Evolutionary conservation across 257 asterid genomes (phyloP), one percentile per base, ranked within the genome.

Genomic region (Vinca minor): DNA sequence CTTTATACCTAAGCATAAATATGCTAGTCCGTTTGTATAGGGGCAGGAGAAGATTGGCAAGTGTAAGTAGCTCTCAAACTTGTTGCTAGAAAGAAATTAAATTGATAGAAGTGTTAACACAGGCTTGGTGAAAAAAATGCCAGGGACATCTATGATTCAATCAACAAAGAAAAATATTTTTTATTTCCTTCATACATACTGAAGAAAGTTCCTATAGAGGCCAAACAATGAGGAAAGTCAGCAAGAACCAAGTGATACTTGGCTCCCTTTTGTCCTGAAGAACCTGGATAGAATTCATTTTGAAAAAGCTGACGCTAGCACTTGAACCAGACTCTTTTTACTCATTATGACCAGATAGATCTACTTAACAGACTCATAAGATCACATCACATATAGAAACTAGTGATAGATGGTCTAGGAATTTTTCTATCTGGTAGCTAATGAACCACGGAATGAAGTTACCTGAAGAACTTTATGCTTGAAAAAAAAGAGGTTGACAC

Each of bases 11-110:
- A 3, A 26, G 21, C 35, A 28, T 12, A 2, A 7, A 12, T 39
- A 13, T 32, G 18, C 12, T 9, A 25, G 32, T 11, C 26, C n/a
- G 15, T 18, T 52, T 52, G n/a, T 9, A 52, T 53, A 0, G 10
- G 35, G 59, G 61, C 17, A 36, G 52, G 49, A 21, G 32, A 65
- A 50, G 38, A 65, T 10, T 15, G 7, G n/a, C 9, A 47, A 21
- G 36, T 50, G 23, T 34, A 14, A 50, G 60, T 66, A 11, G 47
- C 0, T 44, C 9, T 65, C 62, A 28, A 65, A 29, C 38, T 53
- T 25, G 67, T 54, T 44, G 32, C 55, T 23, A 39, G 14, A 66
- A 26, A 34, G 6, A 34, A 53, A 11, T 63, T 41, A 18, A 66
- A 28, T 64, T 29, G 23, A 55, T 34, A 34, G n/a, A 0, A 6